Evolutionary conservation across 2,329 filamentous ascomycete genomes (phyloP).

Genomic region (Scortechinia acanthostroma): DNA sequence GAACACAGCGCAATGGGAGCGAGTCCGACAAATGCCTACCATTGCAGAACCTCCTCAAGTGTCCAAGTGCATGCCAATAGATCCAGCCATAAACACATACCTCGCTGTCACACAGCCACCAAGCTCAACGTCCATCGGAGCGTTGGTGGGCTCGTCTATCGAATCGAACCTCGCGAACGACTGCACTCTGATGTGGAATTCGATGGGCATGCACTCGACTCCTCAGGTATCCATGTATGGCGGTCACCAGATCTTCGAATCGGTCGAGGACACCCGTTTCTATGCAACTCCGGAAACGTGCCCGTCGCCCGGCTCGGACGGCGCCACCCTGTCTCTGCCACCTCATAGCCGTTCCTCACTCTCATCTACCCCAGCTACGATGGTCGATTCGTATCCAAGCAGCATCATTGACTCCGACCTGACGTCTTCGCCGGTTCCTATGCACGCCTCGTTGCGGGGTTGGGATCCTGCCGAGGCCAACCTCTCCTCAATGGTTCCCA

Average conservation of each 20-base stretch:
- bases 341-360: not conserved
- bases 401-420: not conserved
- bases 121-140: not conserved
- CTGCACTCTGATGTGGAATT: not conserved
- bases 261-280: not conserved
- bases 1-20: not conserved
- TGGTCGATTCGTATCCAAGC: not conserved
- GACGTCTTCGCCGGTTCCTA: not conserved
- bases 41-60: not conserved
- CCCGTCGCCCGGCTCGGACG: not conserved
- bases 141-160: not conserved
- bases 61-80: not conserved
- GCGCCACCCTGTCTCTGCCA: not conserved
- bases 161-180: not conserved
- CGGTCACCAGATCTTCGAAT: not conserved
- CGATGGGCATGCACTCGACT: not conserved
- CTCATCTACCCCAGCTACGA: not conserved
- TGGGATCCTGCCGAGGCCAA: no score
- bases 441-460: not conserved
- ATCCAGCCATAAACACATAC: not conserved
- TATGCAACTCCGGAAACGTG: not conserved
- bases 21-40: no score
- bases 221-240: not conserved
- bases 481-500: no score
- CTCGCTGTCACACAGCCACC: not conserved